Evolutionary conservation across 352 stramenopile genomes (phyloP), one percentile per base, ranked within the genome.

Genomic region (Phytophthora cryptogea): DNA sequence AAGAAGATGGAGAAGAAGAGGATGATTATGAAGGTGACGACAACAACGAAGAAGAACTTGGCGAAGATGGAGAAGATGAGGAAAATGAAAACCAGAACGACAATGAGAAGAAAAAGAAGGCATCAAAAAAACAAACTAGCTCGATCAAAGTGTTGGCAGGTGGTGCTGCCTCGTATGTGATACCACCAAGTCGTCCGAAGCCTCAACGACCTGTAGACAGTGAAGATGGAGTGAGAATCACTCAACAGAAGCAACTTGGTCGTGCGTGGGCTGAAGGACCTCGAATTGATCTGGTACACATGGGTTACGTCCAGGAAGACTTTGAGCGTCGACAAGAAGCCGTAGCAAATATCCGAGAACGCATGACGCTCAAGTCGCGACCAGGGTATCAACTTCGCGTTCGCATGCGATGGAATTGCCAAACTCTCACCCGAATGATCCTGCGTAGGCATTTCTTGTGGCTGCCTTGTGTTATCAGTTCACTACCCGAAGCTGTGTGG

Each of bases 241-340:
- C 75, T 14, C 60, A 83, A 49, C 81, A 90, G 49, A 89, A 90
- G 49, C 72, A 63, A 13, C 72, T 93, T 42, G 81, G 72, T 7
- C 69, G 63, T 31, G 84, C 84, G 45, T 93, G 84, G 84, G 44
- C 57, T 8, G 72, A 85, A 31, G 84, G 84, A 4, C 84, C 81
- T 26, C 68, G 59, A 9, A 77, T 93, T 30, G 84, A 93, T 46
- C 47, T 87, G 46, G 65, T 81, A n/a, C 78, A 93, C 52, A 78
- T 86, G 51, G 72, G 71, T 36, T 93, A 86, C 55, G 79, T 88
- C 2, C 76, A 87, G 16, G 68, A 82, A 16, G 83, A 93, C 51
- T 93, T 79, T 47, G 72, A 70, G 13, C 70, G 80, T 2, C 76
- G 82, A 4, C 70, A 85, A 55, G 72, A 76, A 26, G 82, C 80